phyloP scores from a whole-genome alignment of 805 yeast species.

The Wilhelminamyces savonicus region DNA sequence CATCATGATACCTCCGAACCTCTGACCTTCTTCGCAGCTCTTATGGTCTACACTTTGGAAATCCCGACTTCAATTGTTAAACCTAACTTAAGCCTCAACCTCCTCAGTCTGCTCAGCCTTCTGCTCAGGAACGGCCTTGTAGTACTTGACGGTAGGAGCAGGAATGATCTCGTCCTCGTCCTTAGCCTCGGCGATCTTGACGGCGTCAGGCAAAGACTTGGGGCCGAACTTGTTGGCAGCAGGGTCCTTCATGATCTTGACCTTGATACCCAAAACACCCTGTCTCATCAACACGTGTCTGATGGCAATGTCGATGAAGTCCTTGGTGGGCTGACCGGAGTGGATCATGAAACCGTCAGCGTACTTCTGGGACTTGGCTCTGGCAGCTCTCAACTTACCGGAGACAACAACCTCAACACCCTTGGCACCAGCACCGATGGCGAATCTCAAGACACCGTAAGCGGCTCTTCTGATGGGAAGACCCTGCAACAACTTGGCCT shows the following conservation, averaged over 20 bases:
- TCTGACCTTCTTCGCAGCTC: too few relatives aligned
- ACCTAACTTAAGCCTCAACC: too few relatives aligned
- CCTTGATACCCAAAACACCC: conserved; percentile 99
- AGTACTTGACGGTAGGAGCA: conserved; percentile 78
- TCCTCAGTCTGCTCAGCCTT: conserved; percentile 24
- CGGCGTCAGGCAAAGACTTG: conserved; percentile 92
- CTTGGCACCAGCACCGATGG: conserved; percentile 99
- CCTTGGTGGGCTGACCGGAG: conserved; percentile 99
- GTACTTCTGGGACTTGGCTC: conserved; percentile 99
- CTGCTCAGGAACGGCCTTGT: conserved; percentile 43
- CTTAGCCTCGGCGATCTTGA: conserved; percentile 88
- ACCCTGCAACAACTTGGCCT: conserved; percentile 97
- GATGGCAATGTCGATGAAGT: conserved; percentile 97
- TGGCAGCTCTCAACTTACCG: conserved; percentile 99
- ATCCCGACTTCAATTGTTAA: too few relatives aligned
- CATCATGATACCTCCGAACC: too few relatives aligned
- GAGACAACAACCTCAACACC: conserved; percentile 99
- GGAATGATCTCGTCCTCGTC: conserved; percentile 73
- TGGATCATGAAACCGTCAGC: conserved; percentile 99
- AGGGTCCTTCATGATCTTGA: conserved; percentile 99
- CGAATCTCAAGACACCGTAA: conserved; percentile 99
- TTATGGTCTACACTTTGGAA: too few relatives aligned
- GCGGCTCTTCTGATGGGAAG: conserved; percentile 99
- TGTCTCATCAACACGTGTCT: conserved; percentile 99
- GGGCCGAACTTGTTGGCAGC: conserved; percentile 80